Evolutionary conservation across 2,329 filamentous ascomycete genomes (phyloP).

Genomic region (Xylaria sp.): DNA sequence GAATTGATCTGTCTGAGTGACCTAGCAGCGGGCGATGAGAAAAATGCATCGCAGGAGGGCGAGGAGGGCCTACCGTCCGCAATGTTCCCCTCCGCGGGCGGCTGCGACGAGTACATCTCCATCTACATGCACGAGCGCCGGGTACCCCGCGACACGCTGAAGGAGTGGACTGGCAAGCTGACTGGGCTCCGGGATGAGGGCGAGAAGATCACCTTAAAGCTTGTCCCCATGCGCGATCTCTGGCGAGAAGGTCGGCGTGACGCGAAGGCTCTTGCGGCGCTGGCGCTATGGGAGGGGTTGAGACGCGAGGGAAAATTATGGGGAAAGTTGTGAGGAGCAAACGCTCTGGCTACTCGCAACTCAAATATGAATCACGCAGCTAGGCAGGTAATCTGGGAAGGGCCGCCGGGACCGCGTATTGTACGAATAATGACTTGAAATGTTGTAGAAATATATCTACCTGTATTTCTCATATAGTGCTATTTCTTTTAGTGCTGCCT

Average conservation of each 20-base stretch:
- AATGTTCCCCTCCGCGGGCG: conserved; percentile 69
- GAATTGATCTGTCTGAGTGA: conserved; percentile 65
- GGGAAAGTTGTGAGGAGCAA: conserved; percentile 5
- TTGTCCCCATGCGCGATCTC: conserved; percentile 66
- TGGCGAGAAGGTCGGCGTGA: conserved; percentile 69
- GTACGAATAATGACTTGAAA: conserved; percentile 22
- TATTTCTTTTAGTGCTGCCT: conserved; percentile 74
- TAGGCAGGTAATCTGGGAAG: neutral
- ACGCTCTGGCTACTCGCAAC: conserved; percentile 3
- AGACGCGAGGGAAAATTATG: conserved; percentile 56
- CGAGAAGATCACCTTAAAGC: conserved; percentile 71
- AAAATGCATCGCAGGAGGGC: conserved; percentile 16
- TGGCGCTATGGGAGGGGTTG: conserved; percentile 69
- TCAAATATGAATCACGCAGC: neutral
- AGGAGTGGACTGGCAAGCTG: conserved; percentile 66
- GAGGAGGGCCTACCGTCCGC: conserved; percentile 55
- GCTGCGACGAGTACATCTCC: conserved; percentile 70
- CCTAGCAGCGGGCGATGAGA: conserved; percentile 51
- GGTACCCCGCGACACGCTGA: conserved; percentile 61
- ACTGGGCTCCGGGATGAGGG: conserved; percentile 68
- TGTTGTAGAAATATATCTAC: conserved; percentile 32
- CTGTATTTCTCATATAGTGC: conserved; percentile 67
- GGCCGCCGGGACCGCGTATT: neutral
- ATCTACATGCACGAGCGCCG: conserved; percentile 67
- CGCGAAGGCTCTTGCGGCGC: conserved; percentile 68